phyloP scores from a whole-genome alignment of 495 filamentous ascomycete species.

The Neurospora sp. region DNA sequence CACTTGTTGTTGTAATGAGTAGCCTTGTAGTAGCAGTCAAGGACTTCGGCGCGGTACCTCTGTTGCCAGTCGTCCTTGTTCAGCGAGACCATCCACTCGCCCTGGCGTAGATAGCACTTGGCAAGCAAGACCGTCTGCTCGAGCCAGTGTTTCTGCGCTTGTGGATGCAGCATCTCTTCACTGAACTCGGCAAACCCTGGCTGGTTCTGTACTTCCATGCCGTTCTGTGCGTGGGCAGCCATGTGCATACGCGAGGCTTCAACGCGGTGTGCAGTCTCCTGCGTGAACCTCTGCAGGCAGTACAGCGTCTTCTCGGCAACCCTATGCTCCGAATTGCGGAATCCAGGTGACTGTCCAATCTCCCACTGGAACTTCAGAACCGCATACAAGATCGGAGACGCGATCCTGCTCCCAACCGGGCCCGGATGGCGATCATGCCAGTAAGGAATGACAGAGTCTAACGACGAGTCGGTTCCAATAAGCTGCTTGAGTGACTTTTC shows the following conservation, averaged over 20 bases:
- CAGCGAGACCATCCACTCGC: conserved; percentile 82
- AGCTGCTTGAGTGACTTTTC: conserved; percentile 84
- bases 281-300: conserved; percentile 72
- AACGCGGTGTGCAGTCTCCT: conserved; percentile 64
- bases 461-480: conserved; percentile 49
- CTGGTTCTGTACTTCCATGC: conserved; percentile 36
- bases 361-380: conserved; percentile 94
- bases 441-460: conserved; percentile 47
- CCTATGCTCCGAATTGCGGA: conserved; percentile 27
- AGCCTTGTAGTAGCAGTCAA: conserved; percentile 78
- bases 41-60: conserved; percentile 64
- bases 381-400: conserved; percentile 79
- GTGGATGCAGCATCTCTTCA: conserved; percentile 32
- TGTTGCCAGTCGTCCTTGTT: conserved; percentile 81
- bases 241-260: conserved; percentile 43
- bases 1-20: conserved; percentile 86
- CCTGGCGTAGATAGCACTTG: conserved; percentile 89
- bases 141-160: conserved; percentile 36
- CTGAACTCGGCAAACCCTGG: conserved; percentile 53
- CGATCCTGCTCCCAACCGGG: conserved; percentile 32
- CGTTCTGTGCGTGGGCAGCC: conserved; percentile 45
- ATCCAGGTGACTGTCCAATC: conserved; percentile 43
- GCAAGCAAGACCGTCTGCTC: conserved; percentile 73
- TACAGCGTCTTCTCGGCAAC: conserved; percentile 55
- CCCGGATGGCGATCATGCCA: conserved; percentile 40